phyloP scores from a whole-genome alignment of 1,139 yeast genomes.

The Saccharomyces hybrid region DNA sequence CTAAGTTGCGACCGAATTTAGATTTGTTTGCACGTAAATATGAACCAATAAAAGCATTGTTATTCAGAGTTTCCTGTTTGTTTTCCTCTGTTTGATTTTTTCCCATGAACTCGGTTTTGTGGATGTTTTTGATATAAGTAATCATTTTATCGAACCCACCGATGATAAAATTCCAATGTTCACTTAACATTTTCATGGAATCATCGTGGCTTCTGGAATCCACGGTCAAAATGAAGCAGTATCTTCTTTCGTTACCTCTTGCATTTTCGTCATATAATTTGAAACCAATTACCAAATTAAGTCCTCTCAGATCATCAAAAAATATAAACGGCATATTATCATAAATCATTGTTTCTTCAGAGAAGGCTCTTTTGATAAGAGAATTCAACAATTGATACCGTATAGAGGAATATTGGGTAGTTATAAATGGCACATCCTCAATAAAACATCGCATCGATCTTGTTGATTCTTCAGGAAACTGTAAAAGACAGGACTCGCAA shows the following conservation, averaged over 20 bases:
- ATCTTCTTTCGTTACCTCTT: conserved; percentile 72
- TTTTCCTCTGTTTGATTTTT: conserved; percentile 33
- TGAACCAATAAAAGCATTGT: conserved; percentile 21
- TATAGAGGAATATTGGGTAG: conserved; percentile 60
- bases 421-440: conserved; percentile 26
- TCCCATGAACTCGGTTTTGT: conserved; percentile 24
- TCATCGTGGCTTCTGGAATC: conserved; percentile 44
- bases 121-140: conserved; percentile 39
- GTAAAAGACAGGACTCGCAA: conserved; percentile 52
- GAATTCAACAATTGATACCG: conserved; percentile 32
- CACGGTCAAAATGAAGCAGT: conserved; percentile 54
- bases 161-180: conserved; percentile 52
- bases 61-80: conserved; percentile 41
- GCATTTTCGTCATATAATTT: conserved; percentile 64
- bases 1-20: conserved; percentile 49
- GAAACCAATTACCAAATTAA: conserved; percentile 59
- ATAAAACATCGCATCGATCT: conserved; percentile 21
- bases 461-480: conserved; percentile 37
- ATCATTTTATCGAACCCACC: conserved; percentile 48
- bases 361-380: conserved; percentile 55
- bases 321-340: conserved; percentile 60
- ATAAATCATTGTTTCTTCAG: conserved; percentile 67
- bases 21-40: conserved; percentile 43
- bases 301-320: conserved; percentile 64
- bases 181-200: conserved; percentile 35